Evolutionary conservation across 805 yeast species (phyloP), one percentile per base, ranked within the genome.

Genomic region (Cyberlindnera maritima): DNA sequence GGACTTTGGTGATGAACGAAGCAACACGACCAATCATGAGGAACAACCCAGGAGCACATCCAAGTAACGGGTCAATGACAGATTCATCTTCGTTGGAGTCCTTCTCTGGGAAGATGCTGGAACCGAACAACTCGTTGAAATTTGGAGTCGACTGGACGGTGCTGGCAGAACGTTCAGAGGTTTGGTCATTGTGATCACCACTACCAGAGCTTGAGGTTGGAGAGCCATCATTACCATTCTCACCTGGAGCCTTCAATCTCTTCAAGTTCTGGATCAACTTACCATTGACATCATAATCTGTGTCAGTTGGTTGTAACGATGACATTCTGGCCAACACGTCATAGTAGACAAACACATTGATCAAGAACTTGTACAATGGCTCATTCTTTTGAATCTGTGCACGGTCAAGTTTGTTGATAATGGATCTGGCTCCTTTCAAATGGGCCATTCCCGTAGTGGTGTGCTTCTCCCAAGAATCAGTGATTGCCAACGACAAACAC

Each of bases 281-380:
- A 2, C 56, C 53, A 35, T 41, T 50, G 28, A 46, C 57, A 39
- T 56, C 58, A 23, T 54, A 54, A 35, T 49, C 56, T 1, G 53
- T 29, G 21, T 77, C 80, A 14, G 68, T 67, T 19, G 65, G 70
- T 8, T 69, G 64, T 44, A 74, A 77, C 21, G 82, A 72, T 0
- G 88, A 80, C 75, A 83, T 75, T 48, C 84, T 77, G 1, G 87
- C 81, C 48, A 83, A 63, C 3, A 83, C 87, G 61, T 83, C 88
- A 54, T 79, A 75, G 60, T 83, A 83, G 37, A 81, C 69, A 81
- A 86, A 83, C n/a, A 79, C 73, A 56, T 83, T 56, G 41, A 59
- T 53, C 36, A 59, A 44, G 25, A 59, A 59, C 31, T 44, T 49
- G 51, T 53, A 59, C 3, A 56, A 39, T 9, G 55, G 47, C 5